Base-by-base conservation (phyloP, 176 grass and related monocot species). In the Phoenix dactylifera region DNA sequence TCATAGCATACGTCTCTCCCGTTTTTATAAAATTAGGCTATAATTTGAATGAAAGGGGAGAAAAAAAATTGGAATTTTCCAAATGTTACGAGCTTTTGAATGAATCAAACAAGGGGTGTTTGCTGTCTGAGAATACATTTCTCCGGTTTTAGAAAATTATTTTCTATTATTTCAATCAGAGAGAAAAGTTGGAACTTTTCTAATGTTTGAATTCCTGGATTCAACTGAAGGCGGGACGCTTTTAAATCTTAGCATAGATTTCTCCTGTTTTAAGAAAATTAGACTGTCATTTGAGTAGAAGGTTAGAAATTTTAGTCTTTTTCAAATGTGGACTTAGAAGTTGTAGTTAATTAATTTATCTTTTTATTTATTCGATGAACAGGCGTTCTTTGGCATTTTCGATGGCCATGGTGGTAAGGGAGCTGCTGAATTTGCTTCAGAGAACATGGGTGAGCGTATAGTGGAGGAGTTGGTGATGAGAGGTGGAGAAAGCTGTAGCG, bases 321-420 rank as follows among this genome's bases (percentile, higher is more conserved):
- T 39, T 39, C 32, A 39, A 39, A 39, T 10, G 29, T 32, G 7
- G 35, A 44, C 35, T 44, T 44, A 44, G 9, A 10, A 44, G 35
- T 14, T 44, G 35, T 9, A 14, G 35, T 44, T 44, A 44, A 44
- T 44, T 44, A 44, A 14, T 44, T 44, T 44, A 44, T 44, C 35
- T 44, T 44, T 2, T 0, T 51, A 52, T 55, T 23, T 19, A 57
- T 64, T 65, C 72, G 5, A 44, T 44, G 35, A 44, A 44, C 77
- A 99, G 94, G 82, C 94, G 18, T 74, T 99, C 19, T 99, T 93
- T 50, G 94, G 82, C n/a, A 81, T 99, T 20, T 99, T 99, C 23
- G 94, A 99, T 51, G 94, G 94, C 2, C 94, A 99, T 72, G 84
- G 79, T 3, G 94, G 94, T 15, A 93, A 93, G 62, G 68, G 26